phyloP scores from a whole-genome alignment of 2,329 filamentous ascomycete genomes.

The Aureobasidium sp. region DNA sequence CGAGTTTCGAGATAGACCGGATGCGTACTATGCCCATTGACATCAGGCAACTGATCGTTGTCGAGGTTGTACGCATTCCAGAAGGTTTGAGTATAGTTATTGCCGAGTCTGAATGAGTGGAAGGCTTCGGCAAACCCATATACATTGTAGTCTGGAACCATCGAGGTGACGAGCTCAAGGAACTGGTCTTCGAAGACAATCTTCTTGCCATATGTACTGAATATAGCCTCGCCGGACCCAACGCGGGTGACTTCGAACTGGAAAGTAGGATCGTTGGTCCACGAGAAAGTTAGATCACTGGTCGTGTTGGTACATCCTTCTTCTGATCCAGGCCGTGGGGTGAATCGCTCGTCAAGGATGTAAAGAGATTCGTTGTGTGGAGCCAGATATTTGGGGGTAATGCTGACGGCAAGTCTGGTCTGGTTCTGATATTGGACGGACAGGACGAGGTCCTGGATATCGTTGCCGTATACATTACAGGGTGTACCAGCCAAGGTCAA shows the following conservation, averaged over 20 bases:
- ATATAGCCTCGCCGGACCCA: slow-evolving; percentile 24
- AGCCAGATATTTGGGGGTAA: slow-evolving; percentile 22
- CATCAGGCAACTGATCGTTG: slow-evolving; percentile 23
- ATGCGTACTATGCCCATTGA: slow-evolving; percentile 27
- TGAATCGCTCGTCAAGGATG: slow-evolving; percentile 19
- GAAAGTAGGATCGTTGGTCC: slow-evolving; percentile 26
- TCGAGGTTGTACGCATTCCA: slow-evolving; percentile 27
- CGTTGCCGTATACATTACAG: slow-evolving; percentile 28
- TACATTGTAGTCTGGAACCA: slow-evolving; percentile 27
- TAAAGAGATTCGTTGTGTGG: slow-evolving; percentile 23
- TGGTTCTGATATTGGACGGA: slow-evolving; percentile 26
- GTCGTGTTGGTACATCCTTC: slow-evolving; percentile 18
- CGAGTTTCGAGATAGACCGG: slow-evolving; percentile 30
- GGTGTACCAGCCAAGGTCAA: slow-evolving; percentile 24
- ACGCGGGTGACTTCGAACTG: slow-evolving; percentile 25
- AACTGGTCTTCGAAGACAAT: slow-evolving; percentile 30
- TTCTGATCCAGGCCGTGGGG: slow-evolving; percentile 14
- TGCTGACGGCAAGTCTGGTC: slow-evolving; percentile 22
- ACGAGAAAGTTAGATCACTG: slow-evolving; percentile 26
- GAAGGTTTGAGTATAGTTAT: slow-evolving; percentile 28
- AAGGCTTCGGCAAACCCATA: slow-evolving; percentile 28
- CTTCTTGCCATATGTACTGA: slow-evolving; percentile 26
- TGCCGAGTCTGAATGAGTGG: slow-evolving; percentile 26
- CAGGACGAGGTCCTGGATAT: slow-evolving; percentile 23
- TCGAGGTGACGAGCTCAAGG: slow-evolving; percentile 25